These are phyloP conservation scores for Pistacia integerrima DNA, from an alignment of 345 rosid species.

Conservation along the genomic window DNA sequence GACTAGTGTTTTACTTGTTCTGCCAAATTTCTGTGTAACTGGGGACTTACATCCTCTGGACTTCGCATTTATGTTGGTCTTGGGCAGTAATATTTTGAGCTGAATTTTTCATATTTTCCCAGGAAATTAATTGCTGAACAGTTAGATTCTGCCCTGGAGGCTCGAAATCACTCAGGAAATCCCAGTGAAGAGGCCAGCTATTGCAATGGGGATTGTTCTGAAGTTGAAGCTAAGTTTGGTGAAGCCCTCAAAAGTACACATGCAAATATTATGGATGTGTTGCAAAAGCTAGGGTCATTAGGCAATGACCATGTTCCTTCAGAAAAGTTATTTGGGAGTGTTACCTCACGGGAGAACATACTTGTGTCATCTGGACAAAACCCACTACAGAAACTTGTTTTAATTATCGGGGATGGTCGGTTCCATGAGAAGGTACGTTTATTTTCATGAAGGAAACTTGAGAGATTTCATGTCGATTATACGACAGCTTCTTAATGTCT, in stretches of 20 bases:
- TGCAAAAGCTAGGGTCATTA: constrained; percentile 46
- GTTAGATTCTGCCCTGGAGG: constrained; percentile 34
- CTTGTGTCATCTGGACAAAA: constrained; percentile 80
- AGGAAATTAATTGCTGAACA: constrained; percentile 66
- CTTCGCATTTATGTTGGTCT: not conserved
- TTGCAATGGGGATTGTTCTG: constrained; percentile 26
- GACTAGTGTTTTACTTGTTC: not conserved
- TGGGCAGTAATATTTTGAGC: not conserved
- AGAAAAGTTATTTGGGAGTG: constrained; percentile 41
- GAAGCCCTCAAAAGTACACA: constrained; percentile 40
- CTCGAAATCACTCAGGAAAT: constrained; percentile 22
- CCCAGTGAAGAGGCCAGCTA: constrained; percentile 6
- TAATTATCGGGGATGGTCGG: constrained; percentile 86
- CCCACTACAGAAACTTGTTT: constrained; percentile 95
- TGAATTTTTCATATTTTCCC: constrained; percentile 6
- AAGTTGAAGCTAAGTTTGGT: constrained; percentile 37
- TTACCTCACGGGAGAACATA: constrained; percentile 68
- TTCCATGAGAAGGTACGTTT: constrained; percentile 78
- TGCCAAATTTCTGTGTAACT: not conserved
- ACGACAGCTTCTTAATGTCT: not conserved
- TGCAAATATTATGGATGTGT: constrained; percentile 41
- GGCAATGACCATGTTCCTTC: constrained; percentile 29
- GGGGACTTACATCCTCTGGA: not conserved
- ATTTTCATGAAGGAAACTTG: not conserved
- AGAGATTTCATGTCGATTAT: not conserved